Percentiles rank a stretch among this genome's conserved stretches.
phyloP scores from a whole-genome alignment of 139 green algal genomes.

The Ostreobium quekettii region DNA sequence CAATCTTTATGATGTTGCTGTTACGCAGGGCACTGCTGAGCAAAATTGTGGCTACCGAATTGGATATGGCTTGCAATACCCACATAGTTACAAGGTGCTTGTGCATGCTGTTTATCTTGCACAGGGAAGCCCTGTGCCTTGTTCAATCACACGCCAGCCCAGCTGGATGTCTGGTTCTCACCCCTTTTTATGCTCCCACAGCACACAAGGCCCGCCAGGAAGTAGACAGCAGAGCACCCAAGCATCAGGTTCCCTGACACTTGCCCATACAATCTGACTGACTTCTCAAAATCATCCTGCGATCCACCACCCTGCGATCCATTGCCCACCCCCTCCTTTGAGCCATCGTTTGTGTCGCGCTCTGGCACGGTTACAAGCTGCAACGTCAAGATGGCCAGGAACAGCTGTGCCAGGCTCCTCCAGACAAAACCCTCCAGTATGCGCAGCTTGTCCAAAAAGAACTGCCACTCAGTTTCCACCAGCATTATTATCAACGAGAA shows the following conservation, averaged over 20 bases:
- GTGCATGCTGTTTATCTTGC: background rate
- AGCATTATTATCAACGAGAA: constrained; percentile 5
- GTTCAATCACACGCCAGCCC: background rate
- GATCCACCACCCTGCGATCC: too few species aligned
- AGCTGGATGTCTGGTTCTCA: background rate
- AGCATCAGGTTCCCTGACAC: constrained; percentile 12
- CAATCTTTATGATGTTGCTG: too few species aligned
- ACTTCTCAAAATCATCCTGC: constrained; percentile 12
- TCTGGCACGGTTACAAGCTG: background rate
- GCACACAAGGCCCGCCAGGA: constrained; percentile 3
- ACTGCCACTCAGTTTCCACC: constrained; percentile 15
- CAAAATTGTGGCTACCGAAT: too few species aligned
- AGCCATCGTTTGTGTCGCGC: too few species aligned
- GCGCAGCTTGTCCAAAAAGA: constrained; percentile 6
- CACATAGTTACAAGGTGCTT: background rate
- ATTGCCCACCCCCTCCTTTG: too few species aligned
- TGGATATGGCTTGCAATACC: too few species aligned
- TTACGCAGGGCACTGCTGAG: too few species aligned
- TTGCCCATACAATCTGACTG: constrained; percentile 6
- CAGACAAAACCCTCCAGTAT: constrained; percentile 3
- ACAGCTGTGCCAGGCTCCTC: constrained; percentile 9
- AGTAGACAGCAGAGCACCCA: constrained; percentile 8
- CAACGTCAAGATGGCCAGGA: constrained; percentile 10
- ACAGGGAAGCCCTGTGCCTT: background rate
- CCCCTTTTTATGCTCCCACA: constrained; percentile 9